These are phyloP conservation scores for Oenanthe sinensis DNA, from an alignment of 129 eudicot species.

Conservation along the genomic window DNA sequence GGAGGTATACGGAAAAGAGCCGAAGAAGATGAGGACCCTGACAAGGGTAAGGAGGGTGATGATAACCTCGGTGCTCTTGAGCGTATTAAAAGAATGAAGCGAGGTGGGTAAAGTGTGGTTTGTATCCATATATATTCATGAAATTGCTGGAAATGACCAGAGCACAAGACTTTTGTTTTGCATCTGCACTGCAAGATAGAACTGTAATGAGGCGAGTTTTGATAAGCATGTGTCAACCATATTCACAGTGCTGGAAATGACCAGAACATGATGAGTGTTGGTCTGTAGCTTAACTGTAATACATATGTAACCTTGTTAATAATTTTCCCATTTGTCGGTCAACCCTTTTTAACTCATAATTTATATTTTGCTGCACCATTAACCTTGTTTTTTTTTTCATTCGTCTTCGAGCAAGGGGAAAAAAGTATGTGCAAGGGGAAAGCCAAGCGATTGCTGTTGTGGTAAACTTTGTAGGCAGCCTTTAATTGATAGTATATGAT, in stretches of 20 bases:
- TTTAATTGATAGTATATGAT: not conserved
- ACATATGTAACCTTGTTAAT: not conserved
- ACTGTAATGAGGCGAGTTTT: not conserved
- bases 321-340: not conserved
- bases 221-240: not conserved
- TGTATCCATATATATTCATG: not conserved
- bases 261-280: not conserved
- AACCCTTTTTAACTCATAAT: not conserved
- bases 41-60: constrained; percentile 22
- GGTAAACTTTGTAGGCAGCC: not conserved
- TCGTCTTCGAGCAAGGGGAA: not conserved
- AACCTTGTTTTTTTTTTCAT: not conserved
- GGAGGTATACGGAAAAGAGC: constrained; percentile 62
- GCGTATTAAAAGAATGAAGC: constrained; percentile 61
- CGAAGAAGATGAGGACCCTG: constrained; percentile 13
- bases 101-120: constrained; percentile 23
- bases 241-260: not conserved
- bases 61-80: constrained; percentile 76
- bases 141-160: not conserved
- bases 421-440: not conserved
- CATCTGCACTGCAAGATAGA: not conserved
- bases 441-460: not conserved
- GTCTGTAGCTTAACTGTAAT: not conserved
- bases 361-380: not conserved
- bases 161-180: not conserved